These are phyloP conservation scores for Artemisia annua DNA, from an alignment of 129 eudicot genomes.

Conservation along the genomic window DNA sequence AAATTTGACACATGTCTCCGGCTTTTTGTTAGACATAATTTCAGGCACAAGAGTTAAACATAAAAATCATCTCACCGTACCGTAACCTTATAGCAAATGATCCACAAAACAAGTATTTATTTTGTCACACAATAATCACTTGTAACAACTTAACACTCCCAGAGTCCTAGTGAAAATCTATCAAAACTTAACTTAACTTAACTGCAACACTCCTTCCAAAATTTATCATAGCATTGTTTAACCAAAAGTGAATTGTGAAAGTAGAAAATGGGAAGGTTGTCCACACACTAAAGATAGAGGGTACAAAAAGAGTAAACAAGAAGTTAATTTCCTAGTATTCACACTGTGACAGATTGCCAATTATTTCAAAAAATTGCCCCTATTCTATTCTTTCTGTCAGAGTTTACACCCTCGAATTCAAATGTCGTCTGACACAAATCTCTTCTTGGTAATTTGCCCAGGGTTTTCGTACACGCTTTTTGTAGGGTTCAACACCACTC, in stretches of 20 bases:
- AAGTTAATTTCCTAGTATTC: conserved; percentile 22
- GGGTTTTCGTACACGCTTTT: conserved; percentile 41
- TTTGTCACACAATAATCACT: no score
- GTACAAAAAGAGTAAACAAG: conserved; percentile 1
- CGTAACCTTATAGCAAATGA: no score
- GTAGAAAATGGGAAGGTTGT: conserved; percentile 19
- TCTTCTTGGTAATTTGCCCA: conserved; percentile 21
- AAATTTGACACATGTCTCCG: no score
- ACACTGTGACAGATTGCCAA: conserved; percentile 15
- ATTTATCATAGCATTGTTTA: no score
- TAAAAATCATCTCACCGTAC: no score
- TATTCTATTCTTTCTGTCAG: conserved; percentile 35
- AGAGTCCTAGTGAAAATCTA: no score
- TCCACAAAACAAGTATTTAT: no score
- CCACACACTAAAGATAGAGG: conserved; percentile 24
- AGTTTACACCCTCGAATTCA: conserved; percentile 37
- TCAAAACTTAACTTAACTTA: no score
- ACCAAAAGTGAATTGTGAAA: not conserved
- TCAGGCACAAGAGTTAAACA: no score
- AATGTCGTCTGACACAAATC: conserved; percentile 36
- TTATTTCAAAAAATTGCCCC: conserved; percentile 18
- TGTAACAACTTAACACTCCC: no score
- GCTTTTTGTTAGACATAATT: no score
- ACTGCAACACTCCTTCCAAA: no score
- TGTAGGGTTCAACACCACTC: conserved; percentile 7